Evolutionary conservation across 768 basidiomycete species (phyloP), one percentile per base, ranked within the genome.

Genomic region (Termitomyces titanicus): DNA sequence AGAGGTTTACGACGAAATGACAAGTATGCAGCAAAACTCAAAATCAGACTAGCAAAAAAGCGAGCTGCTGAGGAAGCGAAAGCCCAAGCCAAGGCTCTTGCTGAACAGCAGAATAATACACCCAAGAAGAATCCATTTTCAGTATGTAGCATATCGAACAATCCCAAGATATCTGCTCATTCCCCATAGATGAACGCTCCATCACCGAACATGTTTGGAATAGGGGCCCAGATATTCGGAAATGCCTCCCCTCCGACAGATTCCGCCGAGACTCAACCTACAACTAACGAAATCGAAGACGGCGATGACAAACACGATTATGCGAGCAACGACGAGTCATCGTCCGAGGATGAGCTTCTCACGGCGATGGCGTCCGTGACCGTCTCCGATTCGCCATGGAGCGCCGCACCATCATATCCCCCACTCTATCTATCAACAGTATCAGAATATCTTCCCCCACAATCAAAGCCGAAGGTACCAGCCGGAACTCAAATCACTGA

Each of bases 381-480:
- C 9, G 66, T 89, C 13, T 64, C 69, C 27, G 83, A 84, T 59
- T 87, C 89, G 8, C 71, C 78, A n/a, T 92, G 91, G 91, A 67
- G 64, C 52, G 71, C 74, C 18, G 80, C 84, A 4, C 89, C 91
- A 0, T 74, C 80, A 2, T 90, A 90, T 61, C 74, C 79, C 10
- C 74, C 89, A 0, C 61, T 86, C 3, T 94, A 93, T 65, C 75
- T 94, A 40, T 91, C 89, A 11, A 93, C 91, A 0, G 64, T 74
- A 4, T 75, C 83, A 4, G 92, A 94, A 67, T 90, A 88, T 64
- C 71, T 92, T 11, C 81, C 86, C 3, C 79, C 83, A 0, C 74
- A 76, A 47, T 64, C 81, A 11, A 84, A 82, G 61, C 52, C 67
- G 42, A 85, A 77, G 58, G 62, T 76, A 0, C 72, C 77, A 1